phyloP scores from a whole-genome alignment of 805 yeast genomes.

The Kazachstania viticola region DNA sequence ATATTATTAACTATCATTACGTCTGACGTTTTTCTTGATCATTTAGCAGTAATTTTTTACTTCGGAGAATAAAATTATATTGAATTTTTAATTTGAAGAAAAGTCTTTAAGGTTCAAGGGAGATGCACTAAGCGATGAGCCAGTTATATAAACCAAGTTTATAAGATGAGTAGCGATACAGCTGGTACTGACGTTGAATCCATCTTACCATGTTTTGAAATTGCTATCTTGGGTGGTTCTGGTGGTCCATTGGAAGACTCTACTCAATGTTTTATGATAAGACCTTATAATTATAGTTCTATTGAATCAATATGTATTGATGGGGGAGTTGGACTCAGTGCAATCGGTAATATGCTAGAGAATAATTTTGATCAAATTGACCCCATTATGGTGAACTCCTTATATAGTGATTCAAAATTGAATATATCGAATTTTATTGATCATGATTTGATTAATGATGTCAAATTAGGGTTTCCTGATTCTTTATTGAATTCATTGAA shows the following conservation, averaged over 20 bases:
- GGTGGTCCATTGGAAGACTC: conserved; percentile 77
- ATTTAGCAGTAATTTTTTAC: no score
- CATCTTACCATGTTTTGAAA: conserved; percentile 38
- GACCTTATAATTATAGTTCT: conserved; percentile 32
- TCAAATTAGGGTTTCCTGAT: conserved; percentile 18
- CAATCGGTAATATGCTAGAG: conserved; percentile 26
- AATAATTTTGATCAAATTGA: no score
- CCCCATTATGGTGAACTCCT: no score
- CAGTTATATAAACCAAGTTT: no score
- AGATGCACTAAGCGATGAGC: no score
- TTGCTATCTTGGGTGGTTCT: conserved; percentile 62
- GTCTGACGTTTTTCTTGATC: no score
- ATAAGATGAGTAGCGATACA: no score
- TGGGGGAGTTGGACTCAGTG: conserved; percentile 65
- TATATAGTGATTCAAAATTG: not conserved
- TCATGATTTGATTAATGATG: conserved; percentile 14
- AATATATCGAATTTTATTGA: conserved; percentile 4
- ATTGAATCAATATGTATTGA: conserved; percentile 49
- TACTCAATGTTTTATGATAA: conserved; percentile 58
- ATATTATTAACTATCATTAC: no score
- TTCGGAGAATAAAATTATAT: no score
- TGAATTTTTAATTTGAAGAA: no score
- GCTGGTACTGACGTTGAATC: no score
- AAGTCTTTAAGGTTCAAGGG: no score
- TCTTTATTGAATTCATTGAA: conserved; percentile 3